Base-by-base conservation (phyloP, 1,284 basidiomycete species). In the Trametes hirsuta region DNA sequence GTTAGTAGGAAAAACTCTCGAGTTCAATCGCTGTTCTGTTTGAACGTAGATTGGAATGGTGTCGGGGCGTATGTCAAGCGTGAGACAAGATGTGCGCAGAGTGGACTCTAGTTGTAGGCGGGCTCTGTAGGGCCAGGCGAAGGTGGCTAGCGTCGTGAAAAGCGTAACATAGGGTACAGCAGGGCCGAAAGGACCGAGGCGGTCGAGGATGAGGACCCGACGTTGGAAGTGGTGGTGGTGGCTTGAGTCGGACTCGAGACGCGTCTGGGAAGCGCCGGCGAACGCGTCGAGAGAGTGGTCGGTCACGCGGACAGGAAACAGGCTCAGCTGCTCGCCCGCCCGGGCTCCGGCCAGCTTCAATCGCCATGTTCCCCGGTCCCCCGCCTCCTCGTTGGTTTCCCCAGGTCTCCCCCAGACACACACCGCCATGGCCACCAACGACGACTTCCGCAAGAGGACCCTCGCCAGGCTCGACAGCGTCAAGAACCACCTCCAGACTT, bases 391-490 rank as follows among this genome's bases (percentile, higher is more conserved):
- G 11, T 5, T 40, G 39, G 6, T 4, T 40, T 11, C 39, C 39
- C 47, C 47, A 36, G 34, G 6, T 41, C 11, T 12, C 25, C 36
- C 53, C 21, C 34, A n/a, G 14, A 46, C 44, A 53, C 37, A 12
- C 2, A 45, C 52, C 48, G 42, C 49, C 58, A 65, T 65, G 64
- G 53, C 64, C 41, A 21, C 30, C 44, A 44, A 21, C 48, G 79
- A 83, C 40, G 82, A 86, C 21, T 78, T 81, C 61, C 79, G 84
- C 69, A 76, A 81, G 66, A 78, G 78, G 52, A 90, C 91, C 4
- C 72, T 83, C 12, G 77, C 82, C 6, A 84, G 93, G 21, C 79
- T 95, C 42, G 75, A 85, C 53, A 82, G 82, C 67, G 87, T 95
- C 58, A 87, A 88, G 70, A 79, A 83, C 0, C 94, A 95, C 63